phyloP scores from a whole-genome alignment of 2,329 filamentous ascomycete genomes.

The Penicillium sp. region DNA sequence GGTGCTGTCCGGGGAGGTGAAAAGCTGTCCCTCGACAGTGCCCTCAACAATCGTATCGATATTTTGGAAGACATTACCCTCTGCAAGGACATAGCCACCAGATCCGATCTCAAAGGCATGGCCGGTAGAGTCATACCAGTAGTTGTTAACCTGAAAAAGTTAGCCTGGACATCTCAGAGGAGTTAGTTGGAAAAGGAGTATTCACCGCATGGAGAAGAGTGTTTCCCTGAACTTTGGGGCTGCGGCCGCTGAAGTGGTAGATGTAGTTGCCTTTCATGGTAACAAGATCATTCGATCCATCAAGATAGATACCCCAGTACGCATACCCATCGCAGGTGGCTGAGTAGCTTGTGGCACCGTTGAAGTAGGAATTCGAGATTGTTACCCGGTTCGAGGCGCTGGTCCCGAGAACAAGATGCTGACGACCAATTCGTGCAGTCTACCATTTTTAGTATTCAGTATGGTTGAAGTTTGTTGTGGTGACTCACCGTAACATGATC shows the following conservation, averaged over 20 bases:
- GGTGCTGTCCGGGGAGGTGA: slow-evolving; percentile 38
- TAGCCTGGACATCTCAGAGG: background rate
- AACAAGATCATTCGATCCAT: slow-evolving; percentile 59
- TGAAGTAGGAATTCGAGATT: slow-evolving; percentile 64
- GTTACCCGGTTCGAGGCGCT: slow-evolving; percentile 59
- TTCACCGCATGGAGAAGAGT: slow-evolving; percentile 58
- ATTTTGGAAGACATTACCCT: slow-evolving; percentile 64
- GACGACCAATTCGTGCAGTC: slow-evolving; percentile 62
- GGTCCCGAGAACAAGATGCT: slow-evolving; percentile 64
- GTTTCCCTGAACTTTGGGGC: slow-evolving; percentile 60
- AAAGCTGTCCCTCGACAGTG: slow-evolving; percentile 44
- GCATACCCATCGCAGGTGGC: slow-evolving; percentile 63
- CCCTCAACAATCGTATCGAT: slow-evolving; percentile 51
- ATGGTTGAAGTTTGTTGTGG: background rate
- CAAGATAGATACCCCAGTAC: slow-evolving; percentile 65
- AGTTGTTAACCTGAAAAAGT: slow-evolving; percentile 57
- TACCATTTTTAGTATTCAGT: slow-evolving; percentile 22
- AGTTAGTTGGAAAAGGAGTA: background rate
- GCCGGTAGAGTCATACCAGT: slow-evolving; percentile 59
- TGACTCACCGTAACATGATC: slow-evolving; percentile 52
- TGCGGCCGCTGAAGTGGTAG: slow-evolving; percentile 61
- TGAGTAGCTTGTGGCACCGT: slow-evolving; percentile 59
- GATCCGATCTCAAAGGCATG: slow-evolving; percentile 61
- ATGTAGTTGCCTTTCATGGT: slow-evolving; percentile 66
- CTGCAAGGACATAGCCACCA: slow-evolving; percentile 55